Base-by-base conservation (phyloP, 148 eudicot genomes). In the Chenopodium formosanum region DNA sequence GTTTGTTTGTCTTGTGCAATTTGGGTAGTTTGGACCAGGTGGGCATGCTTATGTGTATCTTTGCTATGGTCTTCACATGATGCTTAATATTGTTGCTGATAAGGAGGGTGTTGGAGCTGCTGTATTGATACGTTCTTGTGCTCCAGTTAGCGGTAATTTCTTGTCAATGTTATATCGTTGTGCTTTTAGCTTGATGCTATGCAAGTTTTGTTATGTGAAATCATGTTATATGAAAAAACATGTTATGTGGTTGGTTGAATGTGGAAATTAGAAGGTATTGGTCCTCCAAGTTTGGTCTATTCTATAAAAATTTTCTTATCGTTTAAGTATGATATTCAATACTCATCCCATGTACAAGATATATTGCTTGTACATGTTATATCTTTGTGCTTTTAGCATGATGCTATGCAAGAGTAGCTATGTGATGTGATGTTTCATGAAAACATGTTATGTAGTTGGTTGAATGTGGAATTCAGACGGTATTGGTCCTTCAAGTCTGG, bases 31-130 rank as follows among this genome's bases (percentile, higher is more conserved):
- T 90, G 99, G 99, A 86, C 88, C 94, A 8, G 99, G 97, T 63
- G 98, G 99, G 56, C 98, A 92, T 78, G 90, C 98, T 8, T 96
- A 96, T 85, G 98, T 96, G 20, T 96, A 96, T 80, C 97, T 96
- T 72, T 96, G 99, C 83, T 96, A 94, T 70, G 99, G 99, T 79
- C 88, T 96, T 47, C 98, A 94, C 82, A 82, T 78, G 77, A 96
- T 96, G 99, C 94, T 96, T 63, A 96, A 96, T 82, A 78, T 96
- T 84, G 99, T 96, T 78, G 98, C 99, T 75, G 99, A 96, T 85
- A 89, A 89, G 78, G 95, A 96, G 84, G 98, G 97, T 47, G 85
- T 84, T 79, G 99, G 98, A 53, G 92, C 99, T 0, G 99, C 98
- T 27, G 99, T 96, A 82, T 88, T 96, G 76, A 87, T 96, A 84